Conservation (phyloP, 495 filamentous ascomycete genomes). For the Hyaloscypha variabilis region DNA sequence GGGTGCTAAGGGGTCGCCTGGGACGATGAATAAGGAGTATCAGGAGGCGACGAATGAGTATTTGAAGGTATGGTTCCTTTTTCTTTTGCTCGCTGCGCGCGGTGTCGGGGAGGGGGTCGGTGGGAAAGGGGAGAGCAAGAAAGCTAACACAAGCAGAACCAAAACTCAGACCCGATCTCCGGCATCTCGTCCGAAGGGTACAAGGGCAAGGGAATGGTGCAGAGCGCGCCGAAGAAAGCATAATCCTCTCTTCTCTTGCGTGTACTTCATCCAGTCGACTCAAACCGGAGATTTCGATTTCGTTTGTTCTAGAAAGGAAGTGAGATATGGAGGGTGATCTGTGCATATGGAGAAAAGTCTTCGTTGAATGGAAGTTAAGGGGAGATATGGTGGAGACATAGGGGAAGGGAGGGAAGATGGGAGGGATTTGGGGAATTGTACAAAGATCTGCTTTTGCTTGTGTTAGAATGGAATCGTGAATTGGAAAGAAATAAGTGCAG, state of each 20-base stretch:
- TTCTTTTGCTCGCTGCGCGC: no score
- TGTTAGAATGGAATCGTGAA: neutral
- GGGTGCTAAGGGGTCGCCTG: slow-evolving; percentile 69
- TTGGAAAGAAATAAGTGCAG: neutral
- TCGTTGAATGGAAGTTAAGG: neutral
- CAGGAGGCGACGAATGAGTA: slow-evolving; percentile 92
- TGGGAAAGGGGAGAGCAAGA: neutral
- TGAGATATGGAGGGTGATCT: neutral
- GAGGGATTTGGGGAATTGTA: slow-evolving; percentile 2
- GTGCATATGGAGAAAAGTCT: slow-evolving; percentile 15
- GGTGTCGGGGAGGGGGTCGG: no score
- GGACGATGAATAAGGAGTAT: slow-evolving; percentile 93
- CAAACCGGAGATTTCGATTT: slow-evolving; percentile 7
- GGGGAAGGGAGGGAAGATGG: neutral
- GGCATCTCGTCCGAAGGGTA: slow-evolving; percentile 83
- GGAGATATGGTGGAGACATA: neutral
- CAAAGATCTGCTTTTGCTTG: slow-evolving; percentile 10
- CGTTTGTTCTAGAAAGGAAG: slow-evolving; percentile 24
- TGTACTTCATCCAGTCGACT: neutral
- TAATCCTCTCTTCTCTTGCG: neutral
- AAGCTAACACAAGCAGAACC: slow-evolving; percentile 50
- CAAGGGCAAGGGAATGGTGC: slow-evolving; percentile 78
- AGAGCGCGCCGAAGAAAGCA: slow-evolving; percentile 53
- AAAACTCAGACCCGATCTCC: slow-evolving; percentile 89
- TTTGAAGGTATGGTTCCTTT: slow-evolving; percentile 64